Evolutionary conservation across 306 rosid genomes (phyloP), one percentile per base, ranked within the genome.

Genomic region (Rosa chinensis): DNA sequence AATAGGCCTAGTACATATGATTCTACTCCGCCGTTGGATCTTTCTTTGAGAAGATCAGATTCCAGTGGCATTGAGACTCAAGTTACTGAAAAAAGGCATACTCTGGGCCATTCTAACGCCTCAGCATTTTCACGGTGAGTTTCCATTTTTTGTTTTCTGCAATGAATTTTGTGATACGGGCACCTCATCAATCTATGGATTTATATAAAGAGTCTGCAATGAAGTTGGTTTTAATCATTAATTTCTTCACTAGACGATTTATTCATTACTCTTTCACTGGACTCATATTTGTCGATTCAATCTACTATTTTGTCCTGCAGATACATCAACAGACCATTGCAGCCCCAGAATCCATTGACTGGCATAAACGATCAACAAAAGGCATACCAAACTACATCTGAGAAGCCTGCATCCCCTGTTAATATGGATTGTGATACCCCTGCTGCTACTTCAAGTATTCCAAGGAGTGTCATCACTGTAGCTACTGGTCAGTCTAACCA

Each of bases 51-150:
- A 92, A 82, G 98, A 83, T 87, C 88, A 71, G 81, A 80, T 77
- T 87, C 90, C 69, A 40, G 80, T 73, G 86, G 82, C 77, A 83
- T 82, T 68, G 90, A 90, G 79, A 87, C 84, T 82, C 88, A 74
- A 49, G 82, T 77, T 64, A 66, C 83, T 37, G 91, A 86, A 89
- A 92, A 90, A 78, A 86, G 89, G 83, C 86, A 81, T 23, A 80
- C 87, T 81, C 84, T 96, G 75, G 87, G 86, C 82, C 93, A 88
- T 70, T 96, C 98, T 50, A 88, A 86, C 82, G 87, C 87, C 70
- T 96, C 98, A 10, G 99, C 99, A 81, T 96, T 96, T 85, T 84
- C 93, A 62, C 80, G 97, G 99, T 93, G 83, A 70, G 82, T 70
- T 47, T 79, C 68, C 28, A 7, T 9, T 55, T 77, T 75, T 47